These are phyloP conservation scores for Wickerhamiella allomyrinae DNA, from an alignment of 805 yeast genomes.

Conservation along the genomic window DNA sequence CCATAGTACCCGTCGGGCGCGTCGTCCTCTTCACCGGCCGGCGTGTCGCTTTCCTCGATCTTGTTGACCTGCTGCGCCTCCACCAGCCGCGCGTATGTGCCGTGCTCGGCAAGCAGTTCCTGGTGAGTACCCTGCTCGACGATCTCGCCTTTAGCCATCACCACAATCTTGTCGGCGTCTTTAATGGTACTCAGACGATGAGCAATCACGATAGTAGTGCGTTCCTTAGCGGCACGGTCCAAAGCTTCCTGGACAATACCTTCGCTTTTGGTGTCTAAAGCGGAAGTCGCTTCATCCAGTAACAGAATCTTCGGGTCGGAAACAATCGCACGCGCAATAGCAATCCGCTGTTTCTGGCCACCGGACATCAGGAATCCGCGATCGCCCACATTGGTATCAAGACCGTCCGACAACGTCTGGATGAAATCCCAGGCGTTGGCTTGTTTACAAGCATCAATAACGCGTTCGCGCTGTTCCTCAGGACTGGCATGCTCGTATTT, in stretches of 20 bases:
- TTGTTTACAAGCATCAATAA: constrained; percentile 25
- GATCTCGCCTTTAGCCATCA: constrained; percentile 36
- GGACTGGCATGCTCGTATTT: constrained; percentile 41
- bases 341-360: constrained; percentile 60
- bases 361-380: constrained; percentile 50
- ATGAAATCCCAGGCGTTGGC: constrained; percentile 30
- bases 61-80: constrained; percentile 24
- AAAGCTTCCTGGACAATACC: constrained; percentile 30
- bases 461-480: constrained; percentile 26
- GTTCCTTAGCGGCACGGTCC: constrained; percentile 23
- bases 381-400: constrained; percentile 54
- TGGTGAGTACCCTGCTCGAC: constrained; percentile 33
- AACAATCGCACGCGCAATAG: constrained; percentile 55
- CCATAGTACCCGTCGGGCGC: not conserved
- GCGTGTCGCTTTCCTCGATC: constrained; percentile 1
- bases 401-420: constrained; percentile 61
- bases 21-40: constrained; percentile 4
- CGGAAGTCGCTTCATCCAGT: constrained; percentile 54
- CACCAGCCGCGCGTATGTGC: constrained; percentile 24
- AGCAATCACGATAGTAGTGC: constrained; percentile 45
- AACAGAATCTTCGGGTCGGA: constrained; percentile 46
- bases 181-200: constrained; percentile 43
- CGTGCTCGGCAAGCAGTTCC: constrained; percentile 22
- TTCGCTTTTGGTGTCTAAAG: constrained; percentile 36
- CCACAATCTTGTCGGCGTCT: constrained; percentile 43